Evolutionary conservation across 148 eudicot species (phyloP).

Genomic region (Nepenthes mirabilis): DNA sequence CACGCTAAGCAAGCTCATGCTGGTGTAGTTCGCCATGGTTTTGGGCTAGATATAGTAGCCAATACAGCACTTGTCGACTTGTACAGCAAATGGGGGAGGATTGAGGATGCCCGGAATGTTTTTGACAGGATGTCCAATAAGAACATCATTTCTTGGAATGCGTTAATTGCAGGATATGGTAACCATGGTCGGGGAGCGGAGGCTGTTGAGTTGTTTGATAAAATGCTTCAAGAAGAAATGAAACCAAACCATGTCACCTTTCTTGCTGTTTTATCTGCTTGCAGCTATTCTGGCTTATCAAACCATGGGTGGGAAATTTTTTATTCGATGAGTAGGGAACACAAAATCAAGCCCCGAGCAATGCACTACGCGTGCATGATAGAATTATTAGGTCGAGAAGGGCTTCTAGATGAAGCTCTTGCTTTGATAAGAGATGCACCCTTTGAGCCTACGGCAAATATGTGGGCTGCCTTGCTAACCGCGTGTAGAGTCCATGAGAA

Average conservation of each 20-base stretch:
- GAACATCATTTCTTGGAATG: slow-evolving; percentile 76
- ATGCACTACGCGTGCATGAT: slow-evolving; percentile 95
- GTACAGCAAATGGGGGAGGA: slow-evolving; percentile 90
- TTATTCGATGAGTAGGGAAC: slow-evolving; percentile 45
- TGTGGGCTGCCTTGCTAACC: slow-evolving; percentile 91
- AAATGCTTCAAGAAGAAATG: slow-evolving; percentile 50
- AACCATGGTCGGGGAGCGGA: slow-evolving; percentile 73
- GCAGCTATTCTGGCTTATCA: slow-evolving; percentile 70
- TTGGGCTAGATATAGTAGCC: slow-evolving; percentile 62
- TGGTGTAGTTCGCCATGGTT: slow-evolving; percentile 67
- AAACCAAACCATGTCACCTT: slow-evolving; percentile 75
- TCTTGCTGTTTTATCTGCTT: slow-evolving; percentile 79
- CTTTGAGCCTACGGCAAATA: slow-evolving; percentile 53
- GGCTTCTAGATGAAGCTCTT: slow-evolving; percentile 67
- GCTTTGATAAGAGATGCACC: slow-evolving; percentile 63
- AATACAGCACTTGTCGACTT: slow-evolving; percentile 76
- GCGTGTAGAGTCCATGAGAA: slow-evolving; percentile 70
- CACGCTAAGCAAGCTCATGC: slow-evolving; percentile 91
- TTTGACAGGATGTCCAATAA: slow-evolving; percentile 61
- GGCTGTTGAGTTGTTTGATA: slow-evolving; percentile 55
- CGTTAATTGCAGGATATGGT: slow-evolving; percentile 75
- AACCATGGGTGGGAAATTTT: slow-evolving; percentile 64
- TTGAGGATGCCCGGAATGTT: slow-evolving; percentile 70
- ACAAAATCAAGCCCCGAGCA: slow-evolving; percentile 61
- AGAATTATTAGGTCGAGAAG: slow-evolving; percentile 72